Conservation (phyloP, 1,284 basidiomycete species). For the Moesziomyces sp. region DNA sequence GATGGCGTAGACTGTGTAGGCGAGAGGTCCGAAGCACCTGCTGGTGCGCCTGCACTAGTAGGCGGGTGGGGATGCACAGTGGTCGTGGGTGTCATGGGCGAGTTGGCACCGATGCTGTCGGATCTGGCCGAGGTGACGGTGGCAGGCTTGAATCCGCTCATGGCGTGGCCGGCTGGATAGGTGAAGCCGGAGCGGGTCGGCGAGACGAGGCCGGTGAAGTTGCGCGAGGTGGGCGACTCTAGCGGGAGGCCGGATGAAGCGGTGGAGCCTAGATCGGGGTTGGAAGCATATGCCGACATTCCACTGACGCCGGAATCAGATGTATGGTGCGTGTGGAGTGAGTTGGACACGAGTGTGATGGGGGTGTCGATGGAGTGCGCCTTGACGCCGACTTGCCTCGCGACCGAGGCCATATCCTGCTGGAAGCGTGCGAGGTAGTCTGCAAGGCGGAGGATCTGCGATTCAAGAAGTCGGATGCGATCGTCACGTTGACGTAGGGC, state of each 20-base stretch:
- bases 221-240: conserved; percentile 43
- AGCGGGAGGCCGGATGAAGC: conserved; percentile 28
- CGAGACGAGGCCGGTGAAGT: conserved; percentile 41
- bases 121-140: conserved; percentile 16
- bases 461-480: conserved; percentile 61
- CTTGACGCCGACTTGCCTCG: conserved; percentile 47
- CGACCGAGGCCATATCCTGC: conserved; percentile 54
- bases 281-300: conserved; percentile 29
- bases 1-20: conserved; percentile 39
- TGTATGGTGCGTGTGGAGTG: conserved; percentile 29
- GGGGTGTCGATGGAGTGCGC: conserved; percentile 42
- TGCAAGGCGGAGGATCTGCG: conserved; percentile 55
- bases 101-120: conserved; percentile 20
- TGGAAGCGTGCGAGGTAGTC: conserved; percentile 59
- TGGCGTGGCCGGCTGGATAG: conserved; percentile 25
- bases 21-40: conserved; percentile 25
- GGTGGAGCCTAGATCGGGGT: conserved; percentile 29
- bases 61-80: conserved; percentile 15
- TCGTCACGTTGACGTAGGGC: conserved; percentile 57
- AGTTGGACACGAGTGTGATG: conserved; percentile 46
- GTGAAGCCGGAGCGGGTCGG: conserved; percentile 39
- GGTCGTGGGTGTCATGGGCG: conserved; percentile 39
- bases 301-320: conserved; percentile 27
- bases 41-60: conserved; percentile 10
- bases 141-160: conserved; percentile 48